These are phyloP conservation scores for Nothophoma quercina DNA, from an alignment of 2,329 filamentous ascomycete species.

Conservation along the genomic window DNA sequence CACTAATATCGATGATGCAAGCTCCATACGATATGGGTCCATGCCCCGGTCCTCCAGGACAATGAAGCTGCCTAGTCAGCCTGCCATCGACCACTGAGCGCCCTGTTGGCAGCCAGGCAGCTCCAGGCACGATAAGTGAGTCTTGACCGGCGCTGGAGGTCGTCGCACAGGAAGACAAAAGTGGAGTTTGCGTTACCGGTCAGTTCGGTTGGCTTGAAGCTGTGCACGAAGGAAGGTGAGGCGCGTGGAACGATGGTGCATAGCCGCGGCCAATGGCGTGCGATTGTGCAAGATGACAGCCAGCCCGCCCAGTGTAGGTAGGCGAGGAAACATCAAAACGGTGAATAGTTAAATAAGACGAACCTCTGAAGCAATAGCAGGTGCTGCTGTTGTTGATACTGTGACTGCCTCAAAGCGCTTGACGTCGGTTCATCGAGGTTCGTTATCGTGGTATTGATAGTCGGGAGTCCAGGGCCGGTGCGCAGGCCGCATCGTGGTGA, in stretches of 20 bases:
- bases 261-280: constrained; percentile 26
- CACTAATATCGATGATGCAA: constrained; percentile 24
- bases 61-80: constrained; percentile 16
- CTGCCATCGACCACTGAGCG: constrained; percentile 10
- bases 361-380: background rate
- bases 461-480: constrained; percentile 13
- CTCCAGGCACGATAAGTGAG: constrained; percentile 4
- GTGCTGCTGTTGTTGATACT: background rate
- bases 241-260: constrained; percentile 27
- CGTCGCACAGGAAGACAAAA: constrained; percentile 26
- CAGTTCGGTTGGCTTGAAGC: constrained; percentile 24
- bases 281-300: constrained; percentile 17
- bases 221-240: constrained; percentile 16
- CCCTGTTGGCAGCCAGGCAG: constrained; percentile 9
- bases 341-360: too few relatives aligned
- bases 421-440: background rate
- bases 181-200: constrained; percentile 36
- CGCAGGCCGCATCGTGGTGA: constrained; percentile 23
- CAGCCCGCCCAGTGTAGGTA: background rate
- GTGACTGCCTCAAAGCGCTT: background rate
- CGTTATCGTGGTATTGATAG: constrained; percentile 7
- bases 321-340: background rate
- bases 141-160: constrained; percentile 35
- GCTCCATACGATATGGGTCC: constrained; percentile 13
- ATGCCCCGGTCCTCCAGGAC: constrained; percentile 11